Base-by-base conservation (phyloP, 1,284 basidiomycete genomes). In the Sanghuangporus sanghuang region DNA sequence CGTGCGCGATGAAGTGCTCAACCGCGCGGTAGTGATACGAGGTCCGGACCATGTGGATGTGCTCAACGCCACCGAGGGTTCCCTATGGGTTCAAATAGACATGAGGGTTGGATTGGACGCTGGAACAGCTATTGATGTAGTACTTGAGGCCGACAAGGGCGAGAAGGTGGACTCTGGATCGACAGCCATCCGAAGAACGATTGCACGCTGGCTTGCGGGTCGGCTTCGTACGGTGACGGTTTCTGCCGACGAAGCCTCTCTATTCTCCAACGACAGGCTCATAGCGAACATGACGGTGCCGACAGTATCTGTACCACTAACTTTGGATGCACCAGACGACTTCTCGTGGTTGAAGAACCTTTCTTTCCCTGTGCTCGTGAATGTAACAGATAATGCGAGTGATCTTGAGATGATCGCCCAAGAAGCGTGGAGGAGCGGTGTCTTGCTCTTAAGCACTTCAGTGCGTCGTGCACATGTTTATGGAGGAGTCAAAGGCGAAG, bases 181-280 rank as follows among this genome's bases (percentile, higher is more conserved):
- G 73, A 74, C 61, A 21, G 48, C 54, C 7, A 66, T 83, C 27
- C 88, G 85, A 84, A 90, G 87, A 73, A 76, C 80, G 1, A 63
- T 91, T 35, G 87, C 87, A 1, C 79, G 87, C 52, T 86, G 87
- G 81, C 82, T 87, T 2, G 79, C 91, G 40, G 77, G 77, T 36
- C 73, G 71, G 12, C 68, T 92, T 52, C 80, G 82, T 66, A 75
- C 73, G 18, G 81, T 89, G n/a, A 80, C 87, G 6, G 77, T 87
- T 53, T 75, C 79, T 53, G 78, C 77, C 2, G 77, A 87, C 64
- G 71, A 75, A 40, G 71, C 90, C 1, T 73, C 75, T 23, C 36
- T 62, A 39, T 68, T 71, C 52, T 74, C 57, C 69, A 73, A 0
- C 70, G 75, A 3, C 68, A 52, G 74, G 18, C 68, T 76, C 2